Evolutionary conservation across 805 yeast species (phyloP).

Genomic region (Starmerella lactis-condensi): DNA sequence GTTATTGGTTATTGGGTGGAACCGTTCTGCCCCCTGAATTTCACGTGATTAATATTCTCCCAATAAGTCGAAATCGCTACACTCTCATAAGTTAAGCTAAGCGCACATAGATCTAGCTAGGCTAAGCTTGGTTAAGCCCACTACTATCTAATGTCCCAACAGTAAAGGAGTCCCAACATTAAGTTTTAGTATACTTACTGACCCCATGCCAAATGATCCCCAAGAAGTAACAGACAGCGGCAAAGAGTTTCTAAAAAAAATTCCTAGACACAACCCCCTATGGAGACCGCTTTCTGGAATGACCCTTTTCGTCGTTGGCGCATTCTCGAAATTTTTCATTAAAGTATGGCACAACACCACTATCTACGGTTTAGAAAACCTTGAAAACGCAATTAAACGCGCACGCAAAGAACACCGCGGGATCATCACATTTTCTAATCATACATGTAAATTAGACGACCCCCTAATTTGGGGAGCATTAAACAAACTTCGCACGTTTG

Average conservation of each 20-base stretch:
- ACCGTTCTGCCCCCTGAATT: neutral
- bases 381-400: slow-evolving; percentile 44
- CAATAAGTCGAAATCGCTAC: too few relatives aligned
- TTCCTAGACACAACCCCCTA: slow-evolving; percentile 36
- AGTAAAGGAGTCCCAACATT: too few relatives aligned
- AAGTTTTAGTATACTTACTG: too few relatives aligned
- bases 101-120: too few relatives aligned
- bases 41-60: too few relatives aligned
- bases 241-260: slow-evolving; percentile 44
- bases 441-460: slow-evolving; percentile 56
- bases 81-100: too few relatives aligned
- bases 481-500: slow-evolving; percentile 49
- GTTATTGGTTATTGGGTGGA: slow-evolving; percentile 1
- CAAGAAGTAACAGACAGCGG: slow-evolving; percentile 26
- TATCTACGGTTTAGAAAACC: slow-evolving; percentile 40
- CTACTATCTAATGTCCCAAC: too few relatives aligned
- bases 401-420: slow-evolving; percentile 55
- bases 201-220: neutral
- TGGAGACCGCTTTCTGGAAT: slow-evolving; percentile 58
- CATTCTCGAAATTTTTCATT: slow-evolving; percentile 42
- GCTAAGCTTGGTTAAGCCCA: too few relatives aligned
- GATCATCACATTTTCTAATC: slow-evolving; percentile 74
- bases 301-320: slow-evolving; percentile 49
- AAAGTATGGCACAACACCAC: slow-evolving; percentile 45
- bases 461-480: slow-evolving; percentile 77